These are phyloP conservation scores for Boletellus dicymbophilus DNA, from an alignment of 1,284 basidiomycete genomes.

Conservation along the genomic window DNA sequence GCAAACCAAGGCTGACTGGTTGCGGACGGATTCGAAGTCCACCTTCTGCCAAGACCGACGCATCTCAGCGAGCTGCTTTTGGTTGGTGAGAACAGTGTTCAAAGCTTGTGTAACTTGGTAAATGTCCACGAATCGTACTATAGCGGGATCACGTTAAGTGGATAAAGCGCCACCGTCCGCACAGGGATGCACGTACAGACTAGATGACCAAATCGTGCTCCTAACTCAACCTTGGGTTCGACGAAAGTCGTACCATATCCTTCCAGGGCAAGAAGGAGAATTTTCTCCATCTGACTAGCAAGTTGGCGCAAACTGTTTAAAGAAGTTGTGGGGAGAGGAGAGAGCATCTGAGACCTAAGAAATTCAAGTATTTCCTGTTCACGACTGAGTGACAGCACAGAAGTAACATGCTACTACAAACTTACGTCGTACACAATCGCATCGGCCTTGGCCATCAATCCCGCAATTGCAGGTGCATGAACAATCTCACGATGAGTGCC, in stretches of 20 bases:
- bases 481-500: slow-evolving; percentile 81
- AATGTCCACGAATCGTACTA: slow-evolving; percentile 87
- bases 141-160: slow-evolving; percentile 11
- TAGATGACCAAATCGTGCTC: slow-evolving; percentile 85
- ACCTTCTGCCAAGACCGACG: slow-evolving; percentile 83
- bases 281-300: slow-evolving; percentile 91
- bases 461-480: slow-evolving; percentile 84
- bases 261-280: slow-evolving; percentile 76
- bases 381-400: slow-evolving; percentile 15
- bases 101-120: slow-evolving; percentile 88
- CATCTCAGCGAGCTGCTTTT: slow-evolving; percentile 84
- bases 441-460: slow-evolving; percentile 85
- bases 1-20: slow-evolving; percentile 88
- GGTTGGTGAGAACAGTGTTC: slow-evolving; percentile 81
- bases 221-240: slow-evolving; percentile 86
- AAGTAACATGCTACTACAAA: slow-evolving; percentile 13
- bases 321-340: slow-evolving; percentile 68
- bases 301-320: slow-evolving; percentile 74
- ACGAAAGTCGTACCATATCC: slow-evolving; percentile 87
- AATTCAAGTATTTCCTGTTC: slow-evolving; percentile 83
- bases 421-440: slow-evolving; percentile 86
- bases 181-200: slow-evolving; percentile 60
- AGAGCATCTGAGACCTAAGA: slow-evolving; percentile 80
- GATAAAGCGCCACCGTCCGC: slow-evolving; percentile 4
- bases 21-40: slow-evolving; percentile 87